Evolutionary conservation across 2,329 filamentous ascomycete genomes (phyloP).

Genomic region (Thielaviopsis cerberus): DNA sequence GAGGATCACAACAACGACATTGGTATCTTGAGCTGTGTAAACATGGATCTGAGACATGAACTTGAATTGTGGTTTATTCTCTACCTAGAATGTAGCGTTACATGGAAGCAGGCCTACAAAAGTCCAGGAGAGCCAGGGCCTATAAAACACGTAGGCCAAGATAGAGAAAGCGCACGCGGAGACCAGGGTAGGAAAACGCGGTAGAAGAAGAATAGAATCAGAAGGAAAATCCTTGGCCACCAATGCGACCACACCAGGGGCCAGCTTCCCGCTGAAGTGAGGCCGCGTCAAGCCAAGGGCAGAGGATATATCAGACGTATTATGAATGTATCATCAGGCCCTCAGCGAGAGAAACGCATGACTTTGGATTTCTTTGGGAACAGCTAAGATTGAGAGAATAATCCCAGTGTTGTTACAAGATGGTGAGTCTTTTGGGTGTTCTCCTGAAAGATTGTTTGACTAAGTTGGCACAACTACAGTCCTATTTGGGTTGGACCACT

Average conservation of each 20-base stretch:
- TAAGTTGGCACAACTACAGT: too few relatives aligned
- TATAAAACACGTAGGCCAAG: background rate
- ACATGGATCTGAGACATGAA: background rate
- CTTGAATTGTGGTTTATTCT: background rate
- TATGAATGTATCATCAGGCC: background rate
- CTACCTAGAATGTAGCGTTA: background rate
- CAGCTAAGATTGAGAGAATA: too few relatives aligned
- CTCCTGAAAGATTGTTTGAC: too few relatives aligned
- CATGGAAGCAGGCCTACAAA: background rate
- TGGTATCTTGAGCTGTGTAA: too few relatives aligned
- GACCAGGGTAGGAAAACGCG: background rate
- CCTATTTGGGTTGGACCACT: too few relatives aligned
- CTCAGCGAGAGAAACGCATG: background rate
- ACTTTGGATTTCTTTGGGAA: background rate
- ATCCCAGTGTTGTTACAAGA: too few relatives aligned
- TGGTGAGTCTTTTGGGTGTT: too few relatives aligned
- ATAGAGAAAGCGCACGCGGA: background rate
- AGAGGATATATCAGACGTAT: background rate
- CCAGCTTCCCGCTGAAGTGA: background rate
- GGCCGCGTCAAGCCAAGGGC: background rate
- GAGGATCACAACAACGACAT: too few relatives aligned
- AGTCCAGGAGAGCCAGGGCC: background rate
- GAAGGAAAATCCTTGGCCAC: background rate
- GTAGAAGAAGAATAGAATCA: background rate
- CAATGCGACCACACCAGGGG: background rate